Base-by-base conservation (phyloP, 2,329 filamentous ascomycete genomes). In the Cladophialophora exuberans region DNA sequence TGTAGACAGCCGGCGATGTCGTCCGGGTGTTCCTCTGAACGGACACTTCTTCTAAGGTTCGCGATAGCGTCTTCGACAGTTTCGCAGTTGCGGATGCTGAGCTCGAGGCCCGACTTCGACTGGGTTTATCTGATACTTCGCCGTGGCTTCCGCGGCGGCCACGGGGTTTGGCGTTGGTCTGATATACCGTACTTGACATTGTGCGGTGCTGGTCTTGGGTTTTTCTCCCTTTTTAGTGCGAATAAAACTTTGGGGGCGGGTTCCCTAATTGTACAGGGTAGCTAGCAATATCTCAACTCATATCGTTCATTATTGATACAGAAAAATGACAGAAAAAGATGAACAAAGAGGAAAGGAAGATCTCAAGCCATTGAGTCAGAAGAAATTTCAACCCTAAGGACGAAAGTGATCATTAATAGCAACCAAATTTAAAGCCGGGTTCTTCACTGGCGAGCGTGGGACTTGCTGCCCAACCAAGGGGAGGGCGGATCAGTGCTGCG, bases 171-270 rank as follows among this genome's bases (percentile, higher is more conserved):
- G 57, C 57, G 31, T 38, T 60, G 10, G 60, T 62, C 33, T 56
- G 60, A 48, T 59, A 57, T n/a, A 51, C 26, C 6, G 54, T 45
- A 25, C 46, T 50, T 11, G 60, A 62, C 60, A 62, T 62, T 17
- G 10, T 49, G 33, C 23, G 18, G 13, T 31, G 22, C 6, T 42
- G 13, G 10, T 42, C 39, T 11, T n/a, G 17, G 39, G 39, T 6
- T 18, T n/a, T n/a, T n/a, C n/a, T n/a, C n/a, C n/a, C n/a, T n/a
- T n/a, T n/a, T n/a, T n/a, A n/a, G n/a, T n/a, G n/a, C n/a, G n/a
- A n/a, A n/a, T n/a, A n/a, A n/a, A n/a, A n/a, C n/a, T n/a, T n/a
- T n/a, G n/a, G n/a, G n/a, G n/a, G n/a, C n/a, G n/a, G n/a, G n/a
- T n/a, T n/a, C n/a, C n/a, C 5, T 42, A 26, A 11, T 28, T 41